phyloP scores from a whole-genome alignment of 2,329 filamentous ascomycete species.

The Diaporthe capsici region DNA sequence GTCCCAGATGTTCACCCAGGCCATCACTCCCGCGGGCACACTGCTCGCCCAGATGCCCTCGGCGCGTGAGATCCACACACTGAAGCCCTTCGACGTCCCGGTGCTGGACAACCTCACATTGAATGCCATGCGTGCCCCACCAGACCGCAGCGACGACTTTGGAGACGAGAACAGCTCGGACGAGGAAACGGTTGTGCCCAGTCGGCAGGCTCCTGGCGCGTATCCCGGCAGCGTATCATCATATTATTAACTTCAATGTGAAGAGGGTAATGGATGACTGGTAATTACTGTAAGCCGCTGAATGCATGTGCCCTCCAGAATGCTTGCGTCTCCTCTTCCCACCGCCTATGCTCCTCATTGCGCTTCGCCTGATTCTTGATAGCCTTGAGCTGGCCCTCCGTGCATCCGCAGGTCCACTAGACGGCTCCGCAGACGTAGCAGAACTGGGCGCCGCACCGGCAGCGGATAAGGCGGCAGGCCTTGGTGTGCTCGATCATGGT shows the following conservation, averaged over 20 bases:
- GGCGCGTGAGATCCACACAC: slow-evolving; percentile 85
- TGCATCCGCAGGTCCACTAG: slow-evolving; percentile 82
- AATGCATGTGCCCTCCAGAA: too few species aligned
- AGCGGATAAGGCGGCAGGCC: slow-evolving; percentile 91
- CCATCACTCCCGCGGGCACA: slow-evolving; percentile 78
- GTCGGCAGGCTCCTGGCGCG: slow-evolving; percentile 29
- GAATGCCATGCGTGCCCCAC: slow-evolving; percentile 70
- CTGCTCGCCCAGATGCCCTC: slow-evolving; percentile 86
- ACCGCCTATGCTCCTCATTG: background rate
- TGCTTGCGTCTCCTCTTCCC: background rate
- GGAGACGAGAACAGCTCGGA: slow-evolving; percentile 57
- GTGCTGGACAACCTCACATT: slow-evolving; percentile 75
- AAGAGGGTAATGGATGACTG: background rate
- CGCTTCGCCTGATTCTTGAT: slow-evolving; percentile 56
- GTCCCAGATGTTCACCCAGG: slow-evolving; percentile 84
- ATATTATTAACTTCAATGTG: slow-evolving; percentile 39
- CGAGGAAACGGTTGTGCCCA: slow-evolving; percentile 54
- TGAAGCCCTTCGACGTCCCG: slow-evolving; percentile 78
- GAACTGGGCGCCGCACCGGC: slow-evolving; percentile 84
- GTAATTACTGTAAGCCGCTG: background rate
- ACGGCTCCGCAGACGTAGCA: slow-evolving; percentile 83
- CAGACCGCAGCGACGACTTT: slow-evolving; percentile 60
- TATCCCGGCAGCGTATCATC: slow-evolving; percentile 40
- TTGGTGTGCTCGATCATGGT: slow-evolving; percentile 82
- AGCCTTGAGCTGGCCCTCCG: slow-evolving; percentile 58